Conservation (phyloP, 148 eudicot species). For the Nepenthes mirabilis region DNA sequence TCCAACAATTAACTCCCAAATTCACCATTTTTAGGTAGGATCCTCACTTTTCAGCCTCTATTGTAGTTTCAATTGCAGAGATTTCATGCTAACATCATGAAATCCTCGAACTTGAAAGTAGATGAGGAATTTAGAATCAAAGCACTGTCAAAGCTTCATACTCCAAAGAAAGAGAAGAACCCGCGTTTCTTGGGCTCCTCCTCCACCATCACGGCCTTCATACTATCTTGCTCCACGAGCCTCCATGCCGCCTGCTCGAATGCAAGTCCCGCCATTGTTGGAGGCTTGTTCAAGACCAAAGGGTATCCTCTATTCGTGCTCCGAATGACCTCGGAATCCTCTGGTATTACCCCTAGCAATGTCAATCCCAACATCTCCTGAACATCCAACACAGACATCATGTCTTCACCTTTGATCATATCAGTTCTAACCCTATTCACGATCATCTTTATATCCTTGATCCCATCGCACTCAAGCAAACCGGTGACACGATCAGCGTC, state of each 20-base stretch:
- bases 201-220: conserved; percentile 96
- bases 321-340: conserved; percentile 90
- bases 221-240: conserved; percentile 88
- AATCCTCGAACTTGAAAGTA: no score
- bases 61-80: no score
- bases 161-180: conserved; percentile 84
- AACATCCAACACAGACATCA: conserved; percentile 96
- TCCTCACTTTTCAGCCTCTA: no score
- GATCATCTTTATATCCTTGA: conserved; percentile 93
- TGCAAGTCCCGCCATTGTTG: conserved; percentile 89
- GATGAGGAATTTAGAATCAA: not conserved
- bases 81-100: no score
- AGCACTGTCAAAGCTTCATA: conserved; percentile 18
- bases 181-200: conserved; percentile 95
- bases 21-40: no score
- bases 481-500: conserved; percentile 97
- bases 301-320: conserved; percentile 95
- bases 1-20: not conserved
- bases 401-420: conserved; percentile 92
- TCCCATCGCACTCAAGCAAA: conserved; percentile 86
- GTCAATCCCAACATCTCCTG: conserved; percentile 96
- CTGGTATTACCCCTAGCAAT: conserved; percentile 84
- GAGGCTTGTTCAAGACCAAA: conserved; percentile 80
- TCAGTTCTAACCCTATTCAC: conserved; percentile 90
- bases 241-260: conserved; percentile 99